phyloP scores from a whole-genome alignment of 2,329 filamentous ascomycete species.

The Trichoderma harzianum region DNA sequence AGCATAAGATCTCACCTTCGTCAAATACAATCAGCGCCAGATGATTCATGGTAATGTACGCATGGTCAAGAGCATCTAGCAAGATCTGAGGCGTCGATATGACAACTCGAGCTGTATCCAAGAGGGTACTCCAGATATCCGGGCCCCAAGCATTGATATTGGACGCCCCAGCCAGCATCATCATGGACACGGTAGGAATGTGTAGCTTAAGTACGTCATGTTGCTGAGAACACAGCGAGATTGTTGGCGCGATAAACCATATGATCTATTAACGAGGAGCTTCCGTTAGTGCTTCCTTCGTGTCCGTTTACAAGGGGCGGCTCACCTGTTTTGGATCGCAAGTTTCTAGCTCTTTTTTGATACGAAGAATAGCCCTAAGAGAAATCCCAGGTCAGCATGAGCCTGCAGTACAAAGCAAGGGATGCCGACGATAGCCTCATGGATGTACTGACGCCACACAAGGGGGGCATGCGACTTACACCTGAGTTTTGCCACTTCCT shows the following conservation, averaged over 20 bases:
- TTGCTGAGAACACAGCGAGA: constrained; percentile 66
- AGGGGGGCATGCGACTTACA: constrained; percentile 48
- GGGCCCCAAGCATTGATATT: constrained; percentile 71
- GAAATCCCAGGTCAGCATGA: constrained; percentile 22
- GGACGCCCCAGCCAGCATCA: constrained; percentile 64
- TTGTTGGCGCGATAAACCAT: constrained; percentile 73
- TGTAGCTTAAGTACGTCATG: constrained; percentile 56
- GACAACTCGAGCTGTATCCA: constrained; percentile 65
- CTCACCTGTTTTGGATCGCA: constrained; percentile 52
- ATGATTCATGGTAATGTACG: constrained; percentile 62
- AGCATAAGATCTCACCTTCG: constrained; percentile 59
- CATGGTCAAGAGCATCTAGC: constrained; percentile 69
- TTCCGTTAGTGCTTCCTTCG: neutral
- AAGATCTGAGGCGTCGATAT: constrained; percentile 76
- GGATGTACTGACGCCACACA: neutral
- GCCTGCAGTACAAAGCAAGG: neutral
- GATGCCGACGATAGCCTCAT: neutral
- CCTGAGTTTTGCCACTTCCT: constrained; percentile 73
- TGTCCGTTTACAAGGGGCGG: neutral
- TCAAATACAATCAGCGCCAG: constrained; percentile 76
- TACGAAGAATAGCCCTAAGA: constrained; percentile 63
- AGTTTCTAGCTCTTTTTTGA: constrained; percentile 59
- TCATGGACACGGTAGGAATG: constrained; percentile 56
- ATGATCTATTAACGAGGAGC: constrained; percentile 43
- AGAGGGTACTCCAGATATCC: constrained; percentile 62